Evolutionary conservation across 305 asterid species (phyloP).

Genomic region (Solanum hybrid): DNA sequence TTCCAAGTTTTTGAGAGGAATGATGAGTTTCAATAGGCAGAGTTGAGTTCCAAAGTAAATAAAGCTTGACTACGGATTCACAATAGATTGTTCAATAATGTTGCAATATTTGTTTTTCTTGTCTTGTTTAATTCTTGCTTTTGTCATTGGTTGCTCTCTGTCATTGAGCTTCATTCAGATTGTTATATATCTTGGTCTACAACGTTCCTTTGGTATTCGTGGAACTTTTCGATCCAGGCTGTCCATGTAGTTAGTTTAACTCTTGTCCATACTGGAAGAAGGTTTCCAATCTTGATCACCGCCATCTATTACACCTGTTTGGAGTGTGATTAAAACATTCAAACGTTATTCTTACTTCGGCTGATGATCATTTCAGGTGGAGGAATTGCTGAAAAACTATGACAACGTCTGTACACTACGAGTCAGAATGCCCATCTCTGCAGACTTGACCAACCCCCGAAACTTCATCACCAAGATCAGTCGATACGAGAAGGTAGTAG

Average conservation of each 20-base stretch:
- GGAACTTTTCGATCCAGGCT: background rate
- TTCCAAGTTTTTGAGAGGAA: background rate
- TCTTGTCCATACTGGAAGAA: background rate
- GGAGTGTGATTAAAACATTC: background rate
- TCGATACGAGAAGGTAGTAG: conserved; percentile 61
- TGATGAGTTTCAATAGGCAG: background rate
- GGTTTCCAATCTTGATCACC: background rate
- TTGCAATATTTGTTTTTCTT: background rate
- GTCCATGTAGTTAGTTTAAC: background rate
- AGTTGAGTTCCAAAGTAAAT: background rate
- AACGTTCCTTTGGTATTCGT: background rate
- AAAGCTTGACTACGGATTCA: background rate
- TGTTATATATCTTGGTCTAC: background rate
- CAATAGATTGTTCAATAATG: background rate
- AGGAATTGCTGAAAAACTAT: conserved; percentile 64
- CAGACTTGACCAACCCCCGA: conserved; percentile 67
- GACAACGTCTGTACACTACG: conserved; percentile 70
- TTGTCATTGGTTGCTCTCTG: background rate
- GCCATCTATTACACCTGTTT: background rate
- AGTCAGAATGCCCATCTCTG: conserved; percentile 72
- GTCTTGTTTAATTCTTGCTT: background rate
- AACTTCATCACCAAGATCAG: conserved; percentile 77
- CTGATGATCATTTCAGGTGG: conserved; percentile 35
- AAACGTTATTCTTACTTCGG: background rate
- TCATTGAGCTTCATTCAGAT: background rate